Evolutionary conservation across 768 basidiomycete genomes (phyloP).

Genomic region (Tulasnella sp.): DNA sequence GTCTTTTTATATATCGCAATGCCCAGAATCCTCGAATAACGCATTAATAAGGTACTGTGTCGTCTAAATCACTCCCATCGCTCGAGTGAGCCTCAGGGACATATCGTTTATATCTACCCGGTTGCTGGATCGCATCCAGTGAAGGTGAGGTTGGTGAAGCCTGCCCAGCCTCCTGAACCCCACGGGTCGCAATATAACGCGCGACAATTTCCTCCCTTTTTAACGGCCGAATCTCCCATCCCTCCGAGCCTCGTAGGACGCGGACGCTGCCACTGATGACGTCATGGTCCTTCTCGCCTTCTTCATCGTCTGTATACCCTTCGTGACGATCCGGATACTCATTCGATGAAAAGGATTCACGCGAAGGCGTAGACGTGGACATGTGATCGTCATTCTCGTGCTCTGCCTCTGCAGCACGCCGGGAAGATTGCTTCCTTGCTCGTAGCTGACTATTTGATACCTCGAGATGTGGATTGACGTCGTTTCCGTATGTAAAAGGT

Average conservation of each 20-base stretch:
- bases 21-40: background rate
- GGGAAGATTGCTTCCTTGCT: constrained; percentile 38
- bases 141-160: background rate
- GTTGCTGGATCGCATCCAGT: background rate
- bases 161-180: background rate
- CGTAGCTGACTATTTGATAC: constrained; percentile 42
- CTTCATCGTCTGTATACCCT: constrained; percentile 16
- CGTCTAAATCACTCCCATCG: background rate
- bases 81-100: constrained; percentile 7
- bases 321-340: constrained; percentile 22
- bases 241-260: constrained; percentile 71
- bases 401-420: constrained; percentile 30
- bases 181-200: constrained; percentile 7
- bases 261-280: constrained; percentile 18
- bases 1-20: background rate
- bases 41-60: background rate
- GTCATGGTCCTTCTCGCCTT: constrained; percentile 15
- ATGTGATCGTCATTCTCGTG: constrained; percentile 28
- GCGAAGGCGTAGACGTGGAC: constrained; percentile 23
- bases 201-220: constrained; percentile 11
- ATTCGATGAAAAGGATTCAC: constrained; percentile 23
- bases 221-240: constrained; percentile 47
- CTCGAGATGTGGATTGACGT: constrained; percentile 65
- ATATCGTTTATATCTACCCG: constrained; percentile 17
- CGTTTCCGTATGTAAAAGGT: constrained; percentile 80